A percentile compares a stretch with the other conserved stretches of the same genome.
These are phyloP conservation scores for Niveomyces coronatus DNA, from an alignment of 2,329 filamentous ascomycete species.

Conservation along the genomic window DNA sequence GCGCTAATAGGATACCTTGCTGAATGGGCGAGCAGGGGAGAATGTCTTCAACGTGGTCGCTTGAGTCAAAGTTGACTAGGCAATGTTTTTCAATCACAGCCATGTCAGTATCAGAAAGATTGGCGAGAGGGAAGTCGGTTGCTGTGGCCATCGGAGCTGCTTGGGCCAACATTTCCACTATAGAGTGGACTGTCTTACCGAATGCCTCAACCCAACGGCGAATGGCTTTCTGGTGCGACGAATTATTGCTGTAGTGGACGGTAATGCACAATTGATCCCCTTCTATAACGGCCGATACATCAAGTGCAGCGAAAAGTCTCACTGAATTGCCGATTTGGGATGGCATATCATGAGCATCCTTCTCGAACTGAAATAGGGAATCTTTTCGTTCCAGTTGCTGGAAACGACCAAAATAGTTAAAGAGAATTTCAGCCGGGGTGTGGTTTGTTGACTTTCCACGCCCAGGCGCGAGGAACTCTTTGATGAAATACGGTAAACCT, in stretches of 20 bases:
- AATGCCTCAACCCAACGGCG: no score
- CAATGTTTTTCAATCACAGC: no score
- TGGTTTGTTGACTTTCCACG: slow-evolving; percentile 22
- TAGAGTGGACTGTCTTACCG: no score
- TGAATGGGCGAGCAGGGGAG: slow-evolving; percentile 30
- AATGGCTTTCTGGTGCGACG: no score
- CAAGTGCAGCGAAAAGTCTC: no score
- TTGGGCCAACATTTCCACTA: neutral
- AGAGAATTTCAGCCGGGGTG: slow-evolving; percentile 33
- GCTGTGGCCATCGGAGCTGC: slow-evolving; percentile 14
- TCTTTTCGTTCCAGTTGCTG: slow-evolving; percentile 33
- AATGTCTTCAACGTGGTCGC: slow-evolving; percentile 21
- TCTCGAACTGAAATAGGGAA: neutral
- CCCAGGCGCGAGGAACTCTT: slow-evolving; percentile 20
- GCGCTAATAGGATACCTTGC: slow-evolving; percentile 17
- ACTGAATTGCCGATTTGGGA: no score
- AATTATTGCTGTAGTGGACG: no score
- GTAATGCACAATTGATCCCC: no score
- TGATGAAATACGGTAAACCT: slow-evolving; percentile 28
- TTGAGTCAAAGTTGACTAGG: slow-evolving; percentile 2
- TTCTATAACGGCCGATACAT: neutral
- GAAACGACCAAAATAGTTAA: slow-evolving; percentile 34
- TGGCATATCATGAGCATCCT: no score
- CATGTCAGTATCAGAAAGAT: slow-evolving; percentile 20
- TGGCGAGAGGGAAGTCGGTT: slow-evolving; percentile 24